phyloP scores from a whole-genome alignment of 805 yeast species.

The Nakazawaea holstii region DNA sequence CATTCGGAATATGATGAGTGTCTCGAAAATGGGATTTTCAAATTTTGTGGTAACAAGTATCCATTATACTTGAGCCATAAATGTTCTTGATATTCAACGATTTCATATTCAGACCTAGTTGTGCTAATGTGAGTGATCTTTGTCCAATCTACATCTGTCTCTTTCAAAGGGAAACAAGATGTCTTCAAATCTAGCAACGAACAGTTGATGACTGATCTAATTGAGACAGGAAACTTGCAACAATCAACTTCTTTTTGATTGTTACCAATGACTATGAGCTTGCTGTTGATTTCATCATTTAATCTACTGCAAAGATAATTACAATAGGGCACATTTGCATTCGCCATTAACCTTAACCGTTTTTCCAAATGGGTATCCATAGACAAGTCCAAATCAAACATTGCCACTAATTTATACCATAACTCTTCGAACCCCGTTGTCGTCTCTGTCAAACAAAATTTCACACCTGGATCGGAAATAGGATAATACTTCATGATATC shows the following conservation, averaged over 20 bases:
- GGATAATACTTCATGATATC: slow-evolving; percentile 38
- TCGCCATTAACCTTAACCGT: neutral
- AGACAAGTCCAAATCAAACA: slow-evolving; percentile 11
- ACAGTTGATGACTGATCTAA: neutral
- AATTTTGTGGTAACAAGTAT: slow-evolving; percentile 28
- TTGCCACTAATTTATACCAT: slow-evolving; percentile 32
- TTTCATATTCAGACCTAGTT: slow-evolving; percentile 20
- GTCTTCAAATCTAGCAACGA: neutral
- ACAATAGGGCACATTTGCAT: slow-evolving; percentile 6
- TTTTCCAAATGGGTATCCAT: neutral
- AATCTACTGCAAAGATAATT: neutral
- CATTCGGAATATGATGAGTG: slow-evolving; percentile 43
- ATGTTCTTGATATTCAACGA: slow-evolving; percentile 15
- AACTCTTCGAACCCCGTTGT: slow-evolving; percentile 50
- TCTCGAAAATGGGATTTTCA: slow-evolving; percentile 36
- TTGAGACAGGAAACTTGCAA: slow-evolving; percentile 10
- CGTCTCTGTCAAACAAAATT: slow-evolving; percentile 33
- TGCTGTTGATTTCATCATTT: too few species aligned
- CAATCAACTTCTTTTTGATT: neutral
- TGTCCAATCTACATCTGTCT: neutral
- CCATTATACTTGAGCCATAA: slow-evolving; percentile 19
- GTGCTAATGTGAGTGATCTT: neutral
- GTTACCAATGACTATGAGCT: neutral
- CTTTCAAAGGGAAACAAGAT: neutral
- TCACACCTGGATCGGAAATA: slow-evolving; percentile 21